Percentiles rank a stretch among this genome's conserved stretches.
Conservation (phyloP, 768 basidiomycete genomes). For the Kwoniella pini region DNA sequence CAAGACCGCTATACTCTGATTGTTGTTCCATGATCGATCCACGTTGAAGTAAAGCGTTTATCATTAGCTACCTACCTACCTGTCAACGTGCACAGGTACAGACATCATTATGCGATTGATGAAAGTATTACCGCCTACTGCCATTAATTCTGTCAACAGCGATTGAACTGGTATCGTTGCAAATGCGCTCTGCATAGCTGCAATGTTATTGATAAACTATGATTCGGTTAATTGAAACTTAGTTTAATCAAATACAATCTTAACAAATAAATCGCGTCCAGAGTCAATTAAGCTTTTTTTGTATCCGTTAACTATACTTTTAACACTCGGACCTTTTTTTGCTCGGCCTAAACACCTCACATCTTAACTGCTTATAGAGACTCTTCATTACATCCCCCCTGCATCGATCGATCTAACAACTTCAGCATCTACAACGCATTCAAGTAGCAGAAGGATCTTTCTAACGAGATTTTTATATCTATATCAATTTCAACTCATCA, state of each 20-base stretch:
- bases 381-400: neutral
- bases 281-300: neutral
- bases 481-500: neutral
- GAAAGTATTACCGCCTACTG: neutral
- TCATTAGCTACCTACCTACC: neutral
- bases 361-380: neutral
- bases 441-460: neutral
- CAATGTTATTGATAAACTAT: no score
- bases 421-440: no score
- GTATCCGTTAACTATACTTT: neutral
- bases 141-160: no score
- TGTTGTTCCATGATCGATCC: slow-evolving; percentile 1
- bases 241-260: no score
- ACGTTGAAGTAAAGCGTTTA: neutral
- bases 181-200: no score
- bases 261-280: neutral
- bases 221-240: no score
- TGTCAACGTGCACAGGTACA: slow-evolving; percentile 11
- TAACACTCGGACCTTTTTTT: slow-evolving; percentile 10
- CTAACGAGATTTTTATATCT: neutral
- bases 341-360: neutral
- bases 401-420: no score
- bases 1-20: neutral
- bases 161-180: no score
- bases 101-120: neutral